These are phyloP conservation scores for Fusarium decemcellulare DNA, from an alignment of 2,329 filamentous ascomycete species.

Conservation along the genomic window DNA sequence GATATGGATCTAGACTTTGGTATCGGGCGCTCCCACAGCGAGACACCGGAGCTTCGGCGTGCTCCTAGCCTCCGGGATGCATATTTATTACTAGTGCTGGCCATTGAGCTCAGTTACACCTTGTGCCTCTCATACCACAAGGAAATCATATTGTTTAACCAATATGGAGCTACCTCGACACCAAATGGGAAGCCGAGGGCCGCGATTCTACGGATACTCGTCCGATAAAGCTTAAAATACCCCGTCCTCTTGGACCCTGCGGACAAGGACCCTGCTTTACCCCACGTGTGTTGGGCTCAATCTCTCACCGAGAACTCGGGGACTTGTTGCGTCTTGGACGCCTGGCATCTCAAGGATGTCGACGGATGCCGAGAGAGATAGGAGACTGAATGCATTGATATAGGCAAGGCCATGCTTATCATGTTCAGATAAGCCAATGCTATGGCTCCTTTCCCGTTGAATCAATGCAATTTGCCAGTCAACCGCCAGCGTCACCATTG, in stretches of 20 bases:
- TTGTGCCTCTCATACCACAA: background rate
- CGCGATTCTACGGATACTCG: background rate
- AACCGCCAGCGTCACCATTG: constrained; percentile 14
- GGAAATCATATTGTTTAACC: too few species aligned
- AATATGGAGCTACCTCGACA: too few species aligned
- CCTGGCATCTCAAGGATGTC: background rate
- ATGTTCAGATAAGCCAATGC: background rate
- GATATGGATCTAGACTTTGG: constrained; percentile 3
- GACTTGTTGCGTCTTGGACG: background rate
- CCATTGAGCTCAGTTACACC: background rate
- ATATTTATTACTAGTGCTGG: background rate
- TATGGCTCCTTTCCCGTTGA: background rate
- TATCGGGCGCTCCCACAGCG: background rate
- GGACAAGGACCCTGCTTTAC: constrained; percentile 13
- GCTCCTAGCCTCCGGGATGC: constrained; percentile 3
- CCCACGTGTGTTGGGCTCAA: constrained; percentile 15
- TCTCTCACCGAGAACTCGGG: constrained; percentile 6
- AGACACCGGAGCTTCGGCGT: constrained; percentile 10
- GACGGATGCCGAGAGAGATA: background rate
- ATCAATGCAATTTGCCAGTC: background rate
- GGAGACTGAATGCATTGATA: background rate
- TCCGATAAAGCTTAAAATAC: constrained; percentile 1
- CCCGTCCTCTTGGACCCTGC: background rate
- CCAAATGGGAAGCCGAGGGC: background rate
- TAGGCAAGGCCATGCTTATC: background rate